phyloP scores from a whole-genome alignment of 306 rosid species.

The Ormosia semicastrata region DNA sequence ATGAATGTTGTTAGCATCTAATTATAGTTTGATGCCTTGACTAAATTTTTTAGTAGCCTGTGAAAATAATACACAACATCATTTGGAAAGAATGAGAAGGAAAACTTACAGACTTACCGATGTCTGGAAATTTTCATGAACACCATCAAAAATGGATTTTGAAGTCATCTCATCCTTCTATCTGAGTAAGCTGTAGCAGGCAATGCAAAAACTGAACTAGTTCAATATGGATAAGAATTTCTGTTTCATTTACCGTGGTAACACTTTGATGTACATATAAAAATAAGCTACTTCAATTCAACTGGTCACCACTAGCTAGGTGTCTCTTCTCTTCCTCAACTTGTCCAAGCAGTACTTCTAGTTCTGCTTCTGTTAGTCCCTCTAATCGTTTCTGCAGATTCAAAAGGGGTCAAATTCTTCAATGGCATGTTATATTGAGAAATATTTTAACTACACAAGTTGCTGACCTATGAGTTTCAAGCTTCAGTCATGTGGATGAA shows the following conservation, averaged over 20 bases:
- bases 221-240: not conserved
- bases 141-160: not conserved
- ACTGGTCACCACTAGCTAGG: slow-evolving; percentile 44
- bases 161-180: slow-evolving; percentile 3
- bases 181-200: slow-evolving; percentile 12
- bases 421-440: slow-evolving; percentile 15
- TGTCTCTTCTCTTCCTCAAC: slow-evolving; percentile 94
- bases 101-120: not conserved
- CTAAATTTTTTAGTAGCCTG: no score
- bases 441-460: not conserved
- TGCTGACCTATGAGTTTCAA: not conserved
- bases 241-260: slow-evolving; percentile 17
- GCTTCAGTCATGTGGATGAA: not conserved
- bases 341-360: slow-evolving; percentile 80
- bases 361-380: slow-evolving; percentile 92
- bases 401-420: not conserved
- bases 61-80: no score
- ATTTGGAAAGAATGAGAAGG: no score
- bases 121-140: not conserved
- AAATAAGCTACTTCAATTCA: slow-evolving; percentile 41
- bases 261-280: slow-evolving; percentile 15
- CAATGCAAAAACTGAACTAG: slow-evolving; percentile 17
- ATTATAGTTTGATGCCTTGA: no score
- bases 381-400: slow-evolving; percentile 91
- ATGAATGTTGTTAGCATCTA: not conserved